phyloP scores from a whole-genome alignment of 768 basidiomycete genomes.

The Leucosporidium creatinivorum region DNA sequence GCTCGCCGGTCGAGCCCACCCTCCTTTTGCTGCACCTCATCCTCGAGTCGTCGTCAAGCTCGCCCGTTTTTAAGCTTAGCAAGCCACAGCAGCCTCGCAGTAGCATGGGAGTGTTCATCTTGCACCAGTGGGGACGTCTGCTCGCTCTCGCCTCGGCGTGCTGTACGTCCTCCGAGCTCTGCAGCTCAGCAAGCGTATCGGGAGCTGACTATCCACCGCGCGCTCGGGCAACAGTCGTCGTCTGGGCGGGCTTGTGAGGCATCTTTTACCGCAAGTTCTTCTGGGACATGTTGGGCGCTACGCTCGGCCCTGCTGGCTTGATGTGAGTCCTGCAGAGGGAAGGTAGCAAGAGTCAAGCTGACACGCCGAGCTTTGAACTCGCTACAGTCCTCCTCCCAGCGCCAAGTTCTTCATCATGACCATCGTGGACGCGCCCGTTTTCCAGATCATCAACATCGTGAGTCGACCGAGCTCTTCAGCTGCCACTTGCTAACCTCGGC shows the following conservation, averaged over 20 bases:
- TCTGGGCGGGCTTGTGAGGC: slow-evolving; percentile 76
- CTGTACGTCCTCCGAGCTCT: slow-evolving; percentile 33
- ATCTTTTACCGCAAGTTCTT: slow-evolving; percentile 87
- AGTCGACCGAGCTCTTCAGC: neutral
- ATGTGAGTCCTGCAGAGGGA: slow-evolving; percentile 12
- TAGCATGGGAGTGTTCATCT: slow-evolving; percentile 70
- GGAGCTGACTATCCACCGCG: slow-evolving; percentile 2
- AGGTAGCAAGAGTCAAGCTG: neutral
- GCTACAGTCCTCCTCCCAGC: slow-evolving; percentile 53
- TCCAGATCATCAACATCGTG: slow-evolving; percentile 60
- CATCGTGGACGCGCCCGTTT: slow-evolving; percentile 68
- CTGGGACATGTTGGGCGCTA: slow-evolving; percentile 87
- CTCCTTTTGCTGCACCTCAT: no score
- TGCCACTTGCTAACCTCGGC: no score
- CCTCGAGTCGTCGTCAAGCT: no score
- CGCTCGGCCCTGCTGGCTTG: slow-evolving; percentile 45
- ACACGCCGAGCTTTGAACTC: neutral
- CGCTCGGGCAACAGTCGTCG: slow-evolving; percentile 51
- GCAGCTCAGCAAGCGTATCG: neutral
- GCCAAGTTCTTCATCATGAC: slow-evolving; percentile 59
- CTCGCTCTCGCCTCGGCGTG: slow-evolving; percentile 37
- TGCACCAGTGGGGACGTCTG: slow-evolving; percentile 66
- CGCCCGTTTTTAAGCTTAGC: no score
- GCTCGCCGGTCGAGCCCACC: no score
- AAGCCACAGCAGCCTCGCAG: no score